A percentile compares a stretch with the other conserved stretches of the same genome.
phyloP scores from a whole-genome alignment of 768 basidiomycete genomes.

The Russula virescens region DNA sequence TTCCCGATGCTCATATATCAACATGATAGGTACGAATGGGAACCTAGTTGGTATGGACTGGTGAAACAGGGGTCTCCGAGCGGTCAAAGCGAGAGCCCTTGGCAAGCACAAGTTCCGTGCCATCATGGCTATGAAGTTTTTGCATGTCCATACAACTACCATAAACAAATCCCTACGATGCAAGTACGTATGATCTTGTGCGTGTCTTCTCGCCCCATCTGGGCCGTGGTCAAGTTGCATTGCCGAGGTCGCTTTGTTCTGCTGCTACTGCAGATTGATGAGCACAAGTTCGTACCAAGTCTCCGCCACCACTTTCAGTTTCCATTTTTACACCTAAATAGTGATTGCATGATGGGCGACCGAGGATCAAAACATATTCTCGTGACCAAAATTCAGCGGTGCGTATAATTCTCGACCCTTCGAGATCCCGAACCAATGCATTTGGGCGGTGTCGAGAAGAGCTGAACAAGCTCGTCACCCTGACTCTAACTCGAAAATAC shows the following conservation, averaged over 20 bases:
- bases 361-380: neutral
- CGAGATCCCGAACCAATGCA: neutral
- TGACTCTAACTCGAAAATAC: neutral
- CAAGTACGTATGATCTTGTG: neutral
- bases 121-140: too few species aligned
- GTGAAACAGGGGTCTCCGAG: too few species aligned
- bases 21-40: neutral
- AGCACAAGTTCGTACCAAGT: too few species aligned
- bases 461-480: neutral
- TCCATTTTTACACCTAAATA: neutral
- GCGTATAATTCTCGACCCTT: neutral
- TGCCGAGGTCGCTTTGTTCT: neutral
- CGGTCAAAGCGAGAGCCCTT: neutral
- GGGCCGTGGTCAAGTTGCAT: neutral
- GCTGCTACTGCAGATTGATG: too few species aligned
- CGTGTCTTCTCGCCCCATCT: neutral
- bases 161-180: too few species aligned
- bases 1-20: too few species aligned
- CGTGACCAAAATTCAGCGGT: neutral
- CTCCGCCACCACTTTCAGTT: too few species aligned
- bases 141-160: too few species aligned
- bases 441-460: neutral
- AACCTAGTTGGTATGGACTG: too few species aligned
- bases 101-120: neutral
- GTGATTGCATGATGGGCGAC: neutral